A percentile compares a stretch with the other conserved stretches of the same genome.
Conservation (phyloP, 2,329 filamentous ascomycete genomes). For the Ramularia collo-cygni region DNA sequence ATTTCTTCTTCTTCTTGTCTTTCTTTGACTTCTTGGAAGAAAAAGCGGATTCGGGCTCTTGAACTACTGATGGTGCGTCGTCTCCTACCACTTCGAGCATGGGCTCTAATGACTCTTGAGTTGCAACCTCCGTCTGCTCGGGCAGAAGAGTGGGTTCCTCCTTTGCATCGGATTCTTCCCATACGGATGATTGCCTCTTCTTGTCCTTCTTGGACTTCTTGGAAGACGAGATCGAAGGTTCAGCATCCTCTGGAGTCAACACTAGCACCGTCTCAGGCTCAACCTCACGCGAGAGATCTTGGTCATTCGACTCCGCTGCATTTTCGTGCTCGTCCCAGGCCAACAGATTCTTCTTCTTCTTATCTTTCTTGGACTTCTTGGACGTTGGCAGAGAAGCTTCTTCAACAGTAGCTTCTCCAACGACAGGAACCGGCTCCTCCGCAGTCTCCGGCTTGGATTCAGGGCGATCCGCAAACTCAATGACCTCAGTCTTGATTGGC, state of each 20-base stretch:
- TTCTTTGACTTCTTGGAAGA: slow-evolving; percentile 31
- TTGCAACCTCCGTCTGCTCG: no score
- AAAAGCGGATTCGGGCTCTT: slow-evolving; percentile 3
- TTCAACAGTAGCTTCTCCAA: background rate
- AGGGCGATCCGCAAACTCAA: background rate
- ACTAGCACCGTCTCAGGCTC: background rate
- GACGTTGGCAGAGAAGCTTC: slow-evolving; percentile 1
- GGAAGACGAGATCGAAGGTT: no score
- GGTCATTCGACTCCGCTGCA: no score
- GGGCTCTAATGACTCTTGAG: slow-evolving; percentile 1
- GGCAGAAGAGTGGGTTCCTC: slow-evolving; percentile 18
- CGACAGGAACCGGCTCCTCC: no score
- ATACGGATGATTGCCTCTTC: background rate
- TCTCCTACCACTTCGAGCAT: no score
- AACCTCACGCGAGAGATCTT: background rate
- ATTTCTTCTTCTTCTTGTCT: slow-evolving; percentile 33
- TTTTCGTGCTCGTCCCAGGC: slow-evolving; percentile 4
- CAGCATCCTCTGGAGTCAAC: no score
- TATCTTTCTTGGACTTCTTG: slow-evolving; percentile 36
- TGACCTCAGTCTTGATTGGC: slow-evolving; percentile 4
- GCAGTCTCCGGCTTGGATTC: slow-evolving; percentile 6
- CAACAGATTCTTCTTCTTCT: slow-evolving; percentile 29
- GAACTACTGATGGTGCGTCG: background rate
- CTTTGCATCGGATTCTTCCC: slow-evolving; percentile 3
- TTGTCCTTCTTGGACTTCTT: no score